phyloP scores from a whole-genome alignment of 371 early-diverging fungal species.

The Chytridiales sp. region DNA sequence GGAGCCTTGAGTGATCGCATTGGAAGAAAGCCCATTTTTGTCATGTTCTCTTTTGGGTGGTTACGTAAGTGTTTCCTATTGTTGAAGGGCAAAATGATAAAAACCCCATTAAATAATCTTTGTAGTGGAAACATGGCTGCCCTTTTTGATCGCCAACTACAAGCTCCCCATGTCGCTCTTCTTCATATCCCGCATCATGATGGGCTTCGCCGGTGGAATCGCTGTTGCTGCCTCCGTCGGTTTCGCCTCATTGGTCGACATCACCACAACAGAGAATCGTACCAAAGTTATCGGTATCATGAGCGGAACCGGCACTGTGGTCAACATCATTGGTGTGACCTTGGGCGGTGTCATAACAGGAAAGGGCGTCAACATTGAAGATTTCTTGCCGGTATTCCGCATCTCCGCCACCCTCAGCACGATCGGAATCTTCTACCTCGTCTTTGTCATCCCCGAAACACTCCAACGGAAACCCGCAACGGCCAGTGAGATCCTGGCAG shows the following conservation, averaged over 20 bases:
- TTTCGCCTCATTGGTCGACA: not conserved
- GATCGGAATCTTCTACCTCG: not conserved
- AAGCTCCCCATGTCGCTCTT: not conserved
- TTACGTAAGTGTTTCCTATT: no score
- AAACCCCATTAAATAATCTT: no score
- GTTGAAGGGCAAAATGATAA: no score
- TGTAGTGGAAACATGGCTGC: not conserved
- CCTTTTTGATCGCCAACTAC: not conserved
- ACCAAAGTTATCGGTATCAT: not conserved
- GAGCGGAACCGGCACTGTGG: not conserved
- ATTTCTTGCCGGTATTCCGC: not conserved
- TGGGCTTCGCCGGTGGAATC: not conserved
- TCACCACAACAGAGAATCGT: not conserved
- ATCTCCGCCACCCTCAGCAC: not conserved
- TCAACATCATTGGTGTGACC: not conserved
- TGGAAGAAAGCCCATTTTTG: constrained; percentile 1
- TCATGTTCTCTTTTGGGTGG: not conserved
- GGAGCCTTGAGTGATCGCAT: not conserved
- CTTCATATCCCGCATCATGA: not conserved
- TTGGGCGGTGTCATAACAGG: not conserved
- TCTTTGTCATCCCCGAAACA: not conserved
- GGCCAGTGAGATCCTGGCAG: no score
- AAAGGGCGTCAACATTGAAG: not conserved
- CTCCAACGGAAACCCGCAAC: not conserved
- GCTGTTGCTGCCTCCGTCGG: not conserved